These are phyloP conservation scores for Sclerotinia sclerotiorum DNA, from an alignment of 2,329 filamentous ascomycete species.

Conservation along the genomic window DNA sequence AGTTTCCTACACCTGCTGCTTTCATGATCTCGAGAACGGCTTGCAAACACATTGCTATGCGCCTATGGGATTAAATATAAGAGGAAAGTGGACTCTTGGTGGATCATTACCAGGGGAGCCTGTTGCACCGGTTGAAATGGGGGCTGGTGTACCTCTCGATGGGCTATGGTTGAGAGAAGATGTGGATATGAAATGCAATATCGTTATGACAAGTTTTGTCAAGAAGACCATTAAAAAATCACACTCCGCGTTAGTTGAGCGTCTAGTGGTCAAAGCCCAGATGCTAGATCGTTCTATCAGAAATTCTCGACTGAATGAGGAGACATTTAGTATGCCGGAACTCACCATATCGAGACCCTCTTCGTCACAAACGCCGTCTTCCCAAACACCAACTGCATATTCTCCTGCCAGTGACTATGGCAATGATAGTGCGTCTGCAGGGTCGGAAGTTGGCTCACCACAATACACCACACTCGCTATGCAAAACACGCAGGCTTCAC, in stretches of 20 bases:
- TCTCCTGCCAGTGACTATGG: constrained; percentile 25
- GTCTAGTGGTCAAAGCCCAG: constrained; percentile 55
- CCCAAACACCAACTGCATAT: constrained; percentile 16
- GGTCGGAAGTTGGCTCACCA: constrained; percentile 6
- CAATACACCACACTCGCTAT: neutral
- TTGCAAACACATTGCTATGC: constrained; percentile 83
- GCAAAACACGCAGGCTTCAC: constrained; percentile 4
- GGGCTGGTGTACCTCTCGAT: constrained; percentile 60
- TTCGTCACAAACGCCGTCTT: constrained; percentile 3
- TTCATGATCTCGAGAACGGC: constrained; percentile 70
- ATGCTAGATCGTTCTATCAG: constrained; percentile 29
- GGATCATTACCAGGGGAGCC: constrained; percentile 72
- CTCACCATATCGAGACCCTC: neutral
- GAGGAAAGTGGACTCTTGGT: constrained; percentile 73
- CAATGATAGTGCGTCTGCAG: constrained; percentile 10
- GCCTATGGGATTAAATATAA: constrained; percentile 76
- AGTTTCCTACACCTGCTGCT: constrained; percentile 76
- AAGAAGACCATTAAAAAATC: constrained; percentile 79
- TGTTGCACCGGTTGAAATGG: constrained; percentile 63
- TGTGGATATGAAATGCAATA: constrained; percentile 77
- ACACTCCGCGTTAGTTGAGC: constrained; percentile 67
- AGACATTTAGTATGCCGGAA: neutral
- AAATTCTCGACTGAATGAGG: constrained; percentile 27
- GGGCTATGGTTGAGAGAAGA: constrained; percentile 85
- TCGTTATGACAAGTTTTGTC: constrained; percentile 73